Base-by-base conservation (phyloP, 345 rosid genomes). In the Adansonia digitata region DNA sequence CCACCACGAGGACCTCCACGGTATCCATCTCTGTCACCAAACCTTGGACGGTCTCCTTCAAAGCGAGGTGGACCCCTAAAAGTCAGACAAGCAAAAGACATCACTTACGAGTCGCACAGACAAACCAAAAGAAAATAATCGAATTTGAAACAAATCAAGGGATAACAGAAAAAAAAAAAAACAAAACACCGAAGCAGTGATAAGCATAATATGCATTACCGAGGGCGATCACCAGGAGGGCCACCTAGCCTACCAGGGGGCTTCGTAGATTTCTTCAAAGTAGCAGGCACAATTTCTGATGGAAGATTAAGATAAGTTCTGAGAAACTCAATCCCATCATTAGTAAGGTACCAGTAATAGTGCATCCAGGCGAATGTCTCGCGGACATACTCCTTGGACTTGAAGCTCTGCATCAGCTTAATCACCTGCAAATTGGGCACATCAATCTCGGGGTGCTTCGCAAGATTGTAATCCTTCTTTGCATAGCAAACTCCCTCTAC, bases 291-390 rank as follows among this genome's bases (percentile, higher is more conserved):
- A n/a, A n/a, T n/a, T n/a, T n/a, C n/a, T n/a, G n/a, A n/a, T n/a
- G n/a, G n/a, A n/a, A n/a, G n/a, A n/a, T n/a, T n/a, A n/a, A n/a
- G n/a, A n/a, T n/a, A n/a, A n/a, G n/a, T n/a, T n/a, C n/a, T n/a
- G n/a, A n/a, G n/a, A n/a, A n/a, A n/a, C n/a, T n/a, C 95, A 40
- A 93, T 93, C 61, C 98, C 98, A 68, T 89, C 93, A 76, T 93
- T 86, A 4, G 97, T 93, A 42, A 93, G 90, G 82, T 84, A 93
- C 98, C 98, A 91, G 77, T 91, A 93, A 75, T 93, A 91, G 74
- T n/a, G n/a, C n/a, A n/a, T n/a, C n/a, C n/a, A n/a, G n/a, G n/a
- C n/a, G n/a, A n/a, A n/a, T n/a, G n/a, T n/a, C n/a, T n/a, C n/a
- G n/a, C n/a, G n/a, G n/a, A n/a, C n/a, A n/a, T n/a, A n/a, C n/a